Base-by-base conservation (phyloP, 768 basidiomycete genomes). In the Russula sp. region DNA sequence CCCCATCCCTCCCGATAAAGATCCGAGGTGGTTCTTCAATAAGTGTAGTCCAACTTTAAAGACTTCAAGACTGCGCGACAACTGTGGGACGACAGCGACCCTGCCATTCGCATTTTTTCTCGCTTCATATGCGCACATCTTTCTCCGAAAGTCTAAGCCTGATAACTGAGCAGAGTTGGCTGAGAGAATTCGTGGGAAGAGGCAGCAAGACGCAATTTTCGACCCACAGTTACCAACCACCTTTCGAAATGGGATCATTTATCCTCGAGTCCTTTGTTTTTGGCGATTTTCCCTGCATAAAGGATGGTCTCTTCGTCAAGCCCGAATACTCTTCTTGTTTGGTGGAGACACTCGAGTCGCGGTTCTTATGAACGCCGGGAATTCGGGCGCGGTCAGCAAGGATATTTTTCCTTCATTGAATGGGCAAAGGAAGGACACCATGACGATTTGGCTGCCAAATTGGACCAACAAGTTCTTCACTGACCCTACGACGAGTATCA, bases 341-440 rank as follows among this genome's bases (percentile, higher is more conserved):
- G 44, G 42, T 26, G 16, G 55, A 63, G 3, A 63, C 62, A 7
- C 62, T 63, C 32, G 50, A n/a, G n/a, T n/a, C n/a, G n/a, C 22
- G 9, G 49, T 63, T 28, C 57, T 63, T 2, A 58, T 59, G 62
- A 22, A 36, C 20, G 32, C 38, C 16, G 55, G 48, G 24, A 18
- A 30, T 34, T 32, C 26, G 24, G 26, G 44, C 8, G 24, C 34
- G n/a, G 11, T 62, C 28, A n/a, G n/a, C n/a, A n/a, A n/a, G n/a
- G n/a, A n/a, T n/a, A n/a, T n/a, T 49, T 20, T 38, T 32, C 26
- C 4, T 34, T 62, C 34, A 24, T 62, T 38, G 22, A 26, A 48
- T 20, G 44, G 16, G 24, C 53, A 54, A 44, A 48, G 49, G 14
- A 59, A 3, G n/a, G n/a, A n/a, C n/a, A n/a, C n/a, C n/a, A n/a